phyloP scores from a whole-genome alignment of 129 eudicot species.

The Pittosporum tobira region DNA sequence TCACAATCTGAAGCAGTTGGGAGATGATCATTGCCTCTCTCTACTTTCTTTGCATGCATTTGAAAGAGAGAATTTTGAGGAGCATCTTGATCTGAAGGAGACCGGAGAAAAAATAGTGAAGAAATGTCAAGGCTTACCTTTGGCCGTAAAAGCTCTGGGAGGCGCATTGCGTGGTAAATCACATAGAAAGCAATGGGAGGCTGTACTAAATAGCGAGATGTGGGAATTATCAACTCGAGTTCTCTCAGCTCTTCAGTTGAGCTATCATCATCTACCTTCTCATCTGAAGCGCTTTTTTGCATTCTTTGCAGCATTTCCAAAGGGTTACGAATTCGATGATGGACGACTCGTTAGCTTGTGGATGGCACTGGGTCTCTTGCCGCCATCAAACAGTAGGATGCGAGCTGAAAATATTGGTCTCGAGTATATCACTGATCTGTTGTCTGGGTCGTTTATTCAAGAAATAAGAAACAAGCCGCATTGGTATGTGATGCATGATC shows the following conservation, averaged over 20 bases:
- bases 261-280: constrained; percentile 27
- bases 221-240: constrained; percentile 14
- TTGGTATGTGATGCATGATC: constrained; percentile 28
- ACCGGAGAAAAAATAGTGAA: constrained; percentile 19
- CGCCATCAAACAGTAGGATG: neutral
- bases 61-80: too few relatives aligned
- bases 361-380: constrained; percentile 29
- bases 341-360: constrained; percentile 9
- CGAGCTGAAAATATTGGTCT: constrained; percentile 6
- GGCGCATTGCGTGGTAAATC: constrained; percentile 8
- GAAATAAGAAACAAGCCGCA: neutral
- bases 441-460: constrained; percentile 21
- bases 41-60: too few relatives aligned
- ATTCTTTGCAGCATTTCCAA: constrained; percentile 24
- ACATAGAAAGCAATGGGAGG: constrained; percentile 11
- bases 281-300: constrained; percentile 24
- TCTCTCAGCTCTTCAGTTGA: constrained; percentile 21
- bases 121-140: constrained; percentile 27
- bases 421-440: constrained; percentile 6
- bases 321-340: constrained; percentile 23
- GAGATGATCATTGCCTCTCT: too few relatives aligned
- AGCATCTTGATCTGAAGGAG: constrained; percentile 9
- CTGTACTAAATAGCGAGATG: constrained; percentile 12
- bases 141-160: constrained; percentile 21
- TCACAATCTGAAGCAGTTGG: too few relatives aligned